phyloP scores from a whole-genome alignment of 495 filamentous ascomycete species.

The Neurospora sp. region DNA sequence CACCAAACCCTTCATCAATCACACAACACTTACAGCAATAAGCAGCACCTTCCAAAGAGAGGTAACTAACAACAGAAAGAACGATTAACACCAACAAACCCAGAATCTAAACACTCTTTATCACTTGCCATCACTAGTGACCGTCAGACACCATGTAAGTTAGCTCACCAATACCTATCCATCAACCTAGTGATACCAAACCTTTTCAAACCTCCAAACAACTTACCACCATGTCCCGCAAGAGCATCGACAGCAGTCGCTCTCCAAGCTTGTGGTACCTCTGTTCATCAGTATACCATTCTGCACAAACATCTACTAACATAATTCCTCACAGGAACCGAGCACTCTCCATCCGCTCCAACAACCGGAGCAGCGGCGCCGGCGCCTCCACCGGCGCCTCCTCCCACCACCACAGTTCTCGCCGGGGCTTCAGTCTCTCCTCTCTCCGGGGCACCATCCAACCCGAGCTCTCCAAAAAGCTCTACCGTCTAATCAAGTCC shows the following conservation, averaged over 20 bases:
- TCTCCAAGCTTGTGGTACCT: constrained; percentile 17
- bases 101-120: neutral
- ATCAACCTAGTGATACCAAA: neutral
- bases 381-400: constrained; percentile 25
- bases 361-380: constrained; percentile 14
- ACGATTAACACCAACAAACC: neutral
- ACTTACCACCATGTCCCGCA: constrained; percentile 16
- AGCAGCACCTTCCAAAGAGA: neutral
- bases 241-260: constrained; percentile 13
- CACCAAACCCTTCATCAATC: neutral
- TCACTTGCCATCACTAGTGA: neutral
- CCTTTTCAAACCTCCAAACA: neutral
- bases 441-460: constrained; percentile 74
- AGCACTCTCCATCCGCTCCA: constrained; percentile 36
- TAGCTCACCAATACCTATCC: neutral
- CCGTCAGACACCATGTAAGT: constrained; percentile 1
- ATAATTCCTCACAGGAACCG: constrained; percentile 39
- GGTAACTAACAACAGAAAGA: neutral
- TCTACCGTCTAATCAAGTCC: constrained; percentile 85
- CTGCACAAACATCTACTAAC: neutral
- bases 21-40: neutral
- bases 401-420: constrained; percentile 34
- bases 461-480: constrained; percentile 72
- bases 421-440: constrained; percentile 62
- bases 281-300: neutral